Conservation (phyloP, 345 rosid species). For the Brassica carinata region DNA sequence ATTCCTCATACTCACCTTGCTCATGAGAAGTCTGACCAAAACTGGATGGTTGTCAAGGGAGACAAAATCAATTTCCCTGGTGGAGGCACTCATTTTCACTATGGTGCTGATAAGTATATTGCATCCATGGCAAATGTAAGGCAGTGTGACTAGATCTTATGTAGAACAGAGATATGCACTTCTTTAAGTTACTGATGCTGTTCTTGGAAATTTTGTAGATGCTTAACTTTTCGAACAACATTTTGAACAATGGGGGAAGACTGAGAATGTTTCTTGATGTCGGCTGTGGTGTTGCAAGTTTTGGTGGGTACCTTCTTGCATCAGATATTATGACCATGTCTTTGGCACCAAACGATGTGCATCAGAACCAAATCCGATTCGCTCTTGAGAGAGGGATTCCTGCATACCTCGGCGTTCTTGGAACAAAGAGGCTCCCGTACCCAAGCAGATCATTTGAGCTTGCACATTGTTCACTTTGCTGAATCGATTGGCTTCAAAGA, state of each 20-base stretch:
- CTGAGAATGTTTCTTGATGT: conserved; percentile 91
- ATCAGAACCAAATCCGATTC: conserved; percentile 99
- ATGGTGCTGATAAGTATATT: conserved; percentile 98
- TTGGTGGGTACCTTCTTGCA: conserved; percentile 92
- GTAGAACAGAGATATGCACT: not conserved
- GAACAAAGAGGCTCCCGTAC: conserved; percentile 96
- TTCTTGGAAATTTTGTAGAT: conserved; percentile 51
- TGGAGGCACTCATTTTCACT: conserved; percentile 99
- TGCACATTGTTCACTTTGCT: conserved; percentile 96
- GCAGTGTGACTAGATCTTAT: conserved; percentile 4
- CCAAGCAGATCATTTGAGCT: conserved; percentile 98
- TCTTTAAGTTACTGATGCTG: not conserved
- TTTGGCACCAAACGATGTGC: conserved; percentile 97
- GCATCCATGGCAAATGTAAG: conserved; percentile 93
- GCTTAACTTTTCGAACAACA: conserved; percentile 78
- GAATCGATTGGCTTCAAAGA: conserved; percentile 99
- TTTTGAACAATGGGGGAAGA: conserved; percentile 73
- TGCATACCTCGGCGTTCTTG: conserved; percentile 92
- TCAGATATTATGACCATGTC: conserved; percentile 91
- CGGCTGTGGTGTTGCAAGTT: conserved; percentile 98
- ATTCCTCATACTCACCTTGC: conserved; percentile 99
- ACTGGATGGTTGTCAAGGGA: conserved; percentile 99
- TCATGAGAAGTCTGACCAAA: conserved; percentile 95
- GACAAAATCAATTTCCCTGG: conserved; percentile 94
- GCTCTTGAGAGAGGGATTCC: conserved; percentile 99